A percentile compares a stretch with the other conserved stretches of the same genome.
Conservation (phyloP, 202 grass and related monocot species). For the Zoysia matrella region DNA sequence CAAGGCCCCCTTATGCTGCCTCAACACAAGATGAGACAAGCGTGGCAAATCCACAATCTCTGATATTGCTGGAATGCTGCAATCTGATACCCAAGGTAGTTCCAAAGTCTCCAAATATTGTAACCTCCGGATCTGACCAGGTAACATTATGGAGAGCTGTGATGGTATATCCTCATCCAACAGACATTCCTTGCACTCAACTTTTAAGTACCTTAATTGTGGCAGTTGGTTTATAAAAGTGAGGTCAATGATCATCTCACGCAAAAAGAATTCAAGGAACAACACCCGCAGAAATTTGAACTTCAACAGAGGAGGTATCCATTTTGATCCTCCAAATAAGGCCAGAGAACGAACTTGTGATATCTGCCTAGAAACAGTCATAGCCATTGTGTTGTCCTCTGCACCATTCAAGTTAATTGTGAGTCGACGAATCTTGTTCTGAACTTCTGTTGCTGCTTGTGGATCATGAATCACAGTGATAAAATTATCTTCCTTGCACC, state of each 20-base stretch:
- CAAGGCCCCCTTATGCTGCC: not conserved
- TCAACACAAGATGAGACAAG: not conserved
- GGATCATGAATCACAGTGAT: not conserved
- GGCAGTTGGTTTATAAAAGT: slow-evolving; percentile 1
- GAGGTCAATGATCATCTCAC: not conserved
- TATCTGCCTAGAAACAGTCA: too few species aligned
- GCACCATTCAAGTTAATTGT: not conserved
- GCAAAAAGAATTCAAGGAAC: not conserved
- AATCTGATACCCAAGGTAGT: not conserved
- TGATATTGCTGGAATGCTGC: not conserved
- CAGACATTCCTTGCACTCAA: slow-evolving; percentile 16
- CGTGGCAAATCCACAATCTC: not conserved
- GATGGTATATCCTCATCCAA: slow-evolving; percentile 21
- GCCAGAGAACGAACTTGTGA: slow-evolving; percentile 1
- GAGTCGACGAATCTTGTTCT: not conserved
- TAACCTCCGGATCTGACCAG: not conserved
- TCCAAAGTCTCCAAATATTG: slow-evolving; percentile 18
- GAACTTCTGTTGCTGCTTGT: not conserved
- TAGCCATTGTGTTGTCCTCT: too few species aligned
- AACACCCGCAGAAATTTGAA: too few species aligned
- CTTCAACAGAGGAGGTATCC: too few species aligned
- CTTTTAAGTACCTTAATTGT: slow-evolving; percentile 40
- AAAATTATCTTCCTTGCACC: slow-evolving; percentile 35
- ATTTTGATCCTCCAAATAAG: not conserved
- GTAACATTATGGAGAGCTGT: not conserved